Conservation (phyloP, 2,329 filamentous ascomycete species). For the Alternaria dauci region DNA sequence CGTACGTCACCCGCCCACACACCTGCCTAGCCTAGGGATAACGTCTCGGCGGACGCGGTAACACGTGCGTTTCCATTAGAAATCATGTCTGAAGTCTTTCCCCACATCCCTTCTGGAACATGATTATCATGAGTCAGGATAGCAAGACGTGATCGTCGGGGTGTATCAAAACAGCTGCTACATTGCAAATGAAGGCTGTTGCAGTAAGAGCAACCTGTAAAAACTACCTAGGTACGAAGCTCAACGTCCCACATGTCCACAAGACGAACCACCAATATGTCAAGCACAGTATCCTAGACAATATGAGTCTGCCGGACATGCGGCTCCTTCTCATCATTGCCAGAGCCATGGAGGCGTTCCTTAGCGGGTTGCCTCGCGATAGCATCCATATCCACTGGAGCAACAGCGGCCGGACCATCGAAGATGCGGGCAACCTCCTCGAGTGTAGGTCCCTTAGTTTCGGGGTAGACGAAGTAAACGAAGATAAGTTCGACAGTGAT, state of each 20-base stretch:
- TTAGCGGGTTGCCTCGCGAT: slow-evolving; percentile 31
- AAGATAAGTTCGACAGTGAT: slow-evolving; percentile 67
- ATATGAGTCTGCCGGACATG: slow-evolving; percentile 19
- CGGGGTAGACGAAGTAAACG: slow-evolving; percentile 55
- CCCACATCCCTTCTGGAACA: background rate
- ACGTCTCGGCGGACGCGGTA: background rate
- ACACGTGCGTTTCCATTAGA: background rate
- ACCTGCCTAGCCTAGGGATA: background rate
- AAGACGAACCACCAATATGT: background rate
- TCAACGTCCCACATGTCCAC: background rate
- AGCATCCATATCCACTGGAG: slow-evolving; percentile 33
- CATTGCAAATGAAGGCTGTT: background rate
- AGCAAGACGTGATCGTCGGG: background rate
- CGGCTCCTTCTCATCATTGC: slow-evolving; percentile 24
- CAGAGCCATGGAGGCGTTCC: slow-evolving; percentile 22
- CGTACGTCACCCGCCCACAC: background rate
- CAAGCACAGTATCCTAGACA: background rate
- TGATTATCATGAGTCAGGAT: background rate
- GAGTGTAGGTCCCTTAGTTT: slow-evolving; percentile 74
- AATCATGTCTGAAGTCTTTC: background rate
- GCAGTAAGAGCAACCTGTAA: background rate
- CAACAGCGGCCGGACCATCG: slow-evolving; percentile 66
- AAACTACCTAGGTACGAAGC: background rate
- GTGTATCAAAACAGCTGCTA: background rate
- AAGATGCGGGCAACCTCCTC: slow-evolving; percentile 75